Evolutionary conservation across 257 asterid species (phyloP), one percentile per base, ranked within the genome.

Genomic region (Solanum chmielewskii): DNA sequence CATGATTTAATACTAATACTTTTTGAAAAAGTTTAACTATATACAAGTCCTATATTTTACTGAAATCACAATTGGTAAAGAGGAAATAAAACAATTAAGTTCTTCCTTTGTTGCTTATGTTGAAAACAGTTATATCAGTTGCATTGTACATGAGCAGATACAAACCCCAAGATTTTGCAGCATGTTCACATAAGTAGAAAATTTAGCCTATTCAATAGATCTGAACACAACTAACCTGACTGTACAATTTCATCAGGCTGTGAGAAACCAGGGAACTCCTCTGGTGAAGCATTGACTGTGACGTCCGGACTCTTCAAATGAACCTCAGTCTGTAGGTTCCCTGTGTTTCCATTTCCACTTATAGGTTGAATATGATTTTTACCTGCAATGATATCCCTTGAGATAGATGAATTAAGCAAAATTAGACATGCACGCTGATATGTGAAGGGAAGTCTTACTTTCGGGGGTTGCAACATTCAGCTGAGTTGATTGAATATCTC

Each of bases 201-300:
- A 31, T 9, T 42, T 49, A 29, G n/a, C 44, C 78, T 31, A 85
- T 45, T 85, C 80, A 59, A 75, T 74, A 71, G 77, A 47, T 4
- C 74, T 37, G 62, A 84, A 86, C 59, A 83, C 45, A 85, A 86
- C 73, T 83, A 88, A 95, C 98, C 99, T 89, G 98, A 93, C 87
- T 88, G 94, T 83, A 90, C 94, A 90, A 62, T 88, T 85, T 91
- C 94, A 39, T 92, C 92, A 52, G 94, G 91, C 91, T 91, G 90
- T 56, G 97, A 93, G 90, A 92, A 93, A 88, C 96, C 96, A 42
- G 97, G 96, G 87, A 93, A 90, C 86, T 94, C 97, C 87, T 84
- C 91, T 85, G 92, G 89, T 88, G 88, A 86, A 87, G 88, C 84
- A 86, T 84, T 91, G 44, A 78, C 92, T 37, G 81, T 85, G 39